Evolutionary conservation across 305 asterid genomes (phyloP), one percentile per base, ranked within the genome.

Genomic region (Plantago rigida): DNA sequence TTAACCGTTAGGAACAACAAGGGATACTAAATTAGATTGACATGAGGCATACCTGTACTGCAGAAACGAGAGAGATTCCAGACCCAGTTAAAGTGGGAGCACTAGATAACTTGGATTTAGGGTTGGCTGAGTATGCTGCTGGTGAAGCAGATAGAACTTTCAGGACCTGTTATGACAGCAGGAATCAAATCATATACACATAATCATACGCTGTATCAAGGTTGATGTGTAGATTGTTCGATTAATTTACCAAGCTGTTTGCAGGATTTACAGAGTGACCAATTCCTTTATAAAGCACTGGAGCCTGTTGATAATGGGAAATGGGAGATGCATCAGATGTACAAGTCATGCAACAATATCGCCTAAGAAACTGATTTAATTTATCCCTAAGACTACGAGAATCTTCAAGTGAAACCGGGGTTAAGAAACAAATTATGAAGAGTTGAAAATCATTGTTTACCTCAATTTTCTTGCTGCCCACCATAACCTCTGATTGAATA

Each of bases 61-160:
- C 78, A 63, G 94, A 89, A 71, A 89, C 97, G 56, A 89, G 76
- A 22, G 95, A 82, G 73, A 87, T 74, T 4, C 86, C 67, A 56
- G 94, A 75, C 59, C 97, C 97, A 72, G 73, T 61, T 72, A 87
- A 78, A 51, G 82, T 56, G 46, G 97, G 95, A 51, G 97, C 86
- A 69, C 67, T 77, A 61, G 90, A 77, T 65, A 87, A 68, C 82
- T 77, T 80, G 61, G 86, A 71, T 14, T 78, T 85, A 12, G 86
- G 94, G 67, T 83, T 82, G 63, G 87, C 93, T 3, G 94, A 89
- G 71, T 89, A 89, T 4, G 96, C 94, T 26, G 95, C 80, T 46
- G 87, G 80, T 44, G 96, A 89, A 68, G 94, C 87, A 64, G 94
- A 83, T 57, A 89, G 89, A 61, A 82, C 87, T 75, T 83, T 85